Evolutionary conservation across 371 early-diverging fungal genomes (phyloP), one percentile per base, ranked within the genome.

Genomic region (Mucor racemosus): DNA sequence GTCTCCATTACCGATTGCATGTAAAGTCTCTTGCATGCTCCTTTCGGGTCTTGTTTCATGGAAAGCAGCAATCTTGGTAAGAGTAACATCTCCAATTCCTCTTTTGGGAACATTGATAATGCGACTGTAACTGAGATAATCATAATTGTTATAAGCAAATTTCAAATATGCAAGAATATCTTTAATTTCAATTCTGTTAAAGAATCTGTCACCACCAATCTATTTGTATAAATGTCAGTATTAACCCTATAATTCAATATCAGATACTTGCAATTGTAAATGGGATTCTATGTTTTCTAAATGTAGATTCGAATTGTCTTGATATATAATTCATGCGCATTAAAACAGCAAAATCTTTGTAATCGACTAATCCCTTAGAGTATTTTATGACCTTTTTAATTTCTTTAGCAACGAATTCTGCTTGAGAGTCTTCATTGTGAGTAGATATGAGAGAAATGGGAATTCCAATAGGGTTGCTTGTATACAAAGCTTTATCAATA

Each of bases 271-370:
- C 80, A 65, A 90, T 79, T 31, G 77, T 76, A 67, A 77, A 84
- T 1, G 85, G 83, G 0, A 90, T 83, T 7, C 76, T 71, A 3
- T 64, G 13, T 0, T 58, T 58, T 41, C 77, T 60, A 39, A 90
- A 74, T 13, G 77, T 78, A 3, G 53, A 65, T 78, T 90, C 87
- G 41, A 89, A 63, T 14, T 65, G 60, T 1, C 71, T 74, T 0
- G 89, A 81, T 17, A 84, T 73, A 3, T 64, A 76, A 59, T 84
- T 79, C 61, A 71, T 65, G 35, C 89, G 78, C 40, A 81, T 73
- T 3, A 90, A 71, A 1, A 90, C 67, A 0, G 87, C 87, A 57
- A 90, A 77, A 59, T 89, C 90, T n/a, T 74, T 66, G 63, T 76
- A 44, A 40, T 56, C 64, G 31, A 78, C 72, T 61, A 86, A 31